Base-by-base conservation (phyloP, 2,329 filamentous ascomycete species). In the Plectosphaerella cucumerina region DNA sequence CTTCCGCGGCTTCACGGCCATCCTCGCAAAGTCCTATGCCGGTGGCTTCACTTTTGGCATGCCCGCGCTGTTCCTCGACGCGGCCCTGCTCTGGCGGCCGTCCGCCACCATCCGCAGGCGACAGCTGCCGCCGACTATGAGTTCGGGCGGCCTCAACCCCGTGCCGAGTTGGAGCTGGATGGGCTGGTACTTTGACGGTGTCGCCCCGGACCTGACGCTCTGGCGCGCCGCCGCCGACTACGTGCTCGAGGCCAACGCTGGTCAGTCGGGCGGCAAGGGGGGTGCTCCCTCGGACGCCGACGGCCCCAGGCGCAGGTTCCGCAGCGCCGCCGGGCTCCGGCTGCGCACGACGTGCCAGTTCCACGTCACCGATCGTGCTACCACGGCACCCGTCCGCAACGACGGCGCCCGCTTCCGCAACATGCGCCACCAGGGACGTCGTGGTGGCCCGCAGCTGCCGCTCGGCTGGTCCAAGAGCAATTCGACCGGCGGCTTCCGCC, bases 151-250 rank as follows among this genome's bases (percentile, higher is more conserved):
- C 22, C 34, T 56, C 43, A 55, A 56, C 21, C 52, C 54, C 48
- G 60, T 75, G 6, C 72, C 72, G 0, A 72, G 70, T 4, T 75
- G 72, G 72, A 72, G 71, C 26, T 75, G 72, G 72, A 70, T 75
- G 66, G 72, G 72, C 20, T 75, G 72, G 72, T 73, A 70, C 66
- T 73, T 71, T 50, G 72, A 75, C 50, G 70, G 67, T 23, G 62
- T 74, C 14, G 65, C 71, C 6, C 68, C 70, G 14, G 72, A 75
- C 49, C 54, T 74, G 50, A 62, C 60, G 6, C 60, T 75, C 11
- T 75, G 72, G 72, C 65, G 66, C 45, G 70, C 71, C 1, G 68
- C 70, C 2, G 69, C 69, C 9, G 72, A 75, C 56, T 74, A 74
- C 48, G 65, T 75, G 10, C 68, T 48, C 22, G 47, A 48, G 22